Base-by-base conservation (phyloP, 306 rosid species). In the Castanea mollissima region DNA sequence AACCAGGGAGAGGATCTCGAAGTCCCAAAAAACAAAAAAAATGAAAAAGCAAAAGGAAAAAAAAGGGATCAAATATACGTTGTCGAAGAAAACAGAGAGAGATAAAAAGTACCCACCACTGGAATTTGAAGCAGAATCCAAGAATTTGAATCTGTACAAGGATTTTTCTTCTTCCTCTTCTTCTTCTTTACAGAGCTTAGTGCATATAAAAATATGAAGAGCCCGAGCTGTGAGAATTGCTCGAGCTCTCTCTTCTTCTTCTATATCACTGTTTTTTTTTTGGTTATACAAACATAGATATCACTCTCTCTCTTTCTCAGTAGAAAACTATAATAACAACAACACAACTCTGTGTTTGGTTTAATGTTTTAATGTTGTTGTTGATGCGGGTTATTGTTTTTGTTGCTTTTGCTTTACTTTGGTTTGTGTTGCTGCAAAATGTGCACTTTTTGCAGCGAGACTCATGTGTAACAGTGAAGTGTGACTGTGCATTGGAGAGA, bases 401-500 rank as follows among this genome's bases (percentile, higher is more conserved):
- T 35, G 16, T 35, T 77, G 83, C 85, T 76, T 85, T 84, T 67
- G 58, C 80, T 82, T 82, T 69, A 35, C 49, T 77, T 71, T 68
- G 52, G 77, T 73, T 74, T 76, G 83, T 41, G 73, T 77, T 68
- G 81, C 73, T 41, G 46, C 46, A 41, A 38, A 49, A 10, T 49
- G 54, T 49, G 83, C 91, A 82, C 89, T 85, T 84, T 82, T 68
- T 34, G 52, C 72, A 69, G 81, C 76, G 52, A 71, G 77, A 35
- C 6, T 74, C 73, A 55, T 14, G 74, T 34, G 79, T 44, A 25
- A 60, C 77, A 54, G 73, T 41, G 11, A 41, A 11, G 16, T 21
- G 4, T 12, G 9, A 57, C 12, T 41, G 3, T 41, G 46, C 46
- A 38, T 38, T 1, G 5, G 10, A 41, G 0, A 23, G 56, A 13